Base-by-base conservation (phyloP, 108 stramenopile genomes). In the Pinguiococcus pyrenoidosus region DNA sequence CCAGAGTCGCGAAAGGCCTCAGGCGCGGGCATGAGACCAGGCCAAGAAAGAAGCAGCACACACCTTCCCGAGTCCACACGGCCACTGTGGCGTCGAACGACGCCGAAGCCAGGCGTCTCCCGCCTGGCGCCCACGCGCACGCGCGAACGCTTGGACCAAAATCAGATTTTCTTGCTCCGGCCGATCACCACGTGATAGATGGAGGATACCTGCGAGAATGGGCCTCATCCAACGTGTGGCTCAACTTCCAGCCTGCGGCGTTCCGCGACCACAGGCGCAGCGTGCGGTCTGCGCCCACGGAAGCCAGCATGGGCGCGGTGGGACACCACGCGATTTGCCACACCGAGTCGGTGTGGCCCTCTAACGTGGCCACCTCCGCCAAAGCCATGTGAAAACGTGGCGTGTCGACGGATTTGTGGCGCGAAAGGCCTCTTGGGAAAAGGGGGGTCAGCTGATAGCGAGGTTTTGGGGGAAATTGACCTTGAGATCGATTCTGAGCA, bases 51-150 rank as follows among this genome's bases (percentile, higher is more conserved):
- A 2, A 40, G 8, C 9, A 21, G 25, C 9, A 29, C 46, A 35
- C 3, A 35, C 18, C 25, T n/a, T n/a, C n/a, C n/a, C n/a, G n/a
- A n/a, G n/a, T n/a, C n/a, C n/a, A n/a, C n/a, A n/a, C n/a, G n/a
- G n/a, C n/a, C n/a, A n/a, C n/a, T n/a, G n/a, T n/a, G n/a, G n/a
- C 83, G 64, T 94, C 92, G 66, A 94, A 94, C 6, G 78, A 79
- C 1, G 84, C 82, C 6, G 75, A 69, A 8, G 92, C 92, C 42
- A 94, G 41, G 18, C 74, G 59, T 0, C 46, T 42, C 28, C 69
- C 71, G 18, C 76, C 54, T 1, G 76, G 74, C 14, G 71, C 66
- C 70, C 73, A 77, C n/a, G 53, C 74, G 37, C 64, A 66, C 26
- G 40, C 48, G 4, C 76, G 68, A 10, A 77, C 60, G n/a, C 74